Conservation (phyloP, 768 basidiomycete genomes). For the Agaricus blazei region DNA sequence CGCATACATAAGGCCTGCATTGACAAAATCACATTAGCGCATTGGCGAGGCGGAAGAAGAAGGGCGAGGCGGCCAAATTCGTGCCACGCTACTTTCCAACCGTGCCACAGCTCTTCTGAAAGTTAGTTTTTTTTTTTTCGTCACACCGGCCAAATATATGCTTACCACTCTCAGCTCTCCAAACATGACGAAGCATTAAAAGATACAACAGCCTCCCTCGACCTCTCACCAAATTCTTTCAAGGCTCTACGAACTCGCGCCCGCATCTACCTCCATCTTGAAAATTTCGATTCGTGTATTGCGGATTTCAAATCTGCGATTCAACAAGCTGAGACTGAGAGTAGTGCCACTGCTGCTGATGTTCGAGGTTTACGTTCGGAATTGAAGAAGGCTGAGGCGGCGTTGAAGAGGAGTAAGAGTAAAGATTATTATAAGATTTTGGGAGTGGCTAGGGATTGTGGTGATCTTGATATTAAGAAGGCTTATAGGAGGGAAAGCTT, state of each 20-base stretch:
- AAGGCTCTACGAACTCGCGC: constrained; percentile 87
- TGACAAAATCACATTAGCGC: constrained; percentile 30
- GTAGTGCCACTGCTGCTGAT: constrained; percentile 50
- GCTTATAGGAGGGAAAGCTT: constrained; percentile 84
- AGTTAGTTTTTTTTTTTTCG: constrained; percentile 28
- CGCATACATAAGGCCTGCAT: not conserved
- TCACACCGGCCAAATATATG: constrained; percentile 7
- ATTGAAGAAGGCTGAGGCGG: constrained; percentile 76
- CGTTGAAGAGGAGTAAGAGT: constrained; percentile 81
- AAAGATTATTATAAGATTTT: constrained; percentile 89
- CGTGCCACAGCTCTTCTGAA: constrained; percentile 79
- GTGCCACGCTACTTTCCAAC: constrained; percentile 77
- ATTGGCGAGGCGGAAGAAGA: constrained; percentile 68
- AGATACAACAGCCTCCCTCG: constrained; percentile 67
- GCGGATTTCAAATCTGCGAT: constrained; percentile 78
- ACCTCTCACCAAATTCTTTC: constrained; percentile 60
- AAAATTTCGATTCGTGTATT: constrained; percentile 67
- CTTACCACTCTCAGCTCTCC: constrained; percentile 43
- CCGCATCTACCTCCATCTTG: constrained; percentile 68
- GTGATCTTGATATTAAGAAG: constrained; percentile 79
- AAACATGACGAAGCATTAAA: constrained; percentile 61
- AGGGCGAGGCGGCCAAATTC: constrained; percentile 74
- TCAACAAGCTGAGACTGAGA: constrained; percentile 64
- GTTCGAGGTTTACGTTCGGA: constrained; percentile 57
- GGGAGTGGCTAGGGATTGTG: constrained; percentile 53